Base-by-base conservation (phyloP, 1,284 basidiomycete species). In the Puccinia hordei region DNA sequence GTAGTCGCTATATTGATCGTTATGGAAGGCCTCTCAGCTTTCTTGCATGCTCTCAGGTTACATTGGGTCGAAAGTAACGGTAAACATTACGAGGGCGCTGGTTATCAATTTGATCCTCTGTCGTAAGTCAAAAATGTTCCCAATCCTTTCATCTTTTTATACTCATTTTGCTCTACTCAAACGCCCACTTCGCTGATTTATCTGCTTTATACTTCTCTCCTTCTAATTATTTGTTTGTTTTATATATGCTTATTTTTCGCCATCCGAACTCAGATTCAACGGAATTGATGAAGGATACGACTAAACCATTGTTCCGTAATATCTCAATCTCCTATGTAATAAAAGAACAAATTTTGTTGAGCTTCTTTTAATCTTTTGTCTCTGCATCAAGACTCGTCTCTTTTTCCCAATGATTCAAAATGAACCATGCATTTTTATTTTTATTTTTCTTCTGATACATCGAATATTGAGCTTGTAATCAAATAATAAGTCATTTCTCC, bases 41-140 rank as follows among this genome's bases (percentile, higher is more conserved):
- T 98, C 88, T 87, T 99, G 84, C 96, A 99, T 86, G 95, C 96
- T 10, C 89, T 99, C 82, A 92, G 97, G 86, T 89, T 99, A 83
- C 95, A 84, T 80, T 87, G 86, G 88, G 95, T 98, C 82, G 95
- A 98, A 87, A 92, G 92, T 72, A 95, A 95, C 88, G 94, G 94
- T 87, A 98, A 98, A 89, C 94, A 95, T 86, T 98, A 93, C 87
- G 91, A 92, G 87, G 95, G 93, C 53, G 92, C 90, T 81, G 94
- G 95, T 84, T 91, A 94, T 33, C 57, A 61, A 51, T 75, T 75
- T 24, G 73, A 75, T 61, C 73, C 73, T 19, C 59, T 75, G 22
- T 63, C 73, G 73, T 75, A 41, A 2, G 73, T 75, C 24, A 57
- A 19, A 57, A 35, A 55, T 55, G 15, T 5, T 3, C n/a, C n/a